Evolutionary conservation across 2,329 filamentous ascomycete genomes (phyloP).

Genomic region (Diplodia intermedia): DNA sequence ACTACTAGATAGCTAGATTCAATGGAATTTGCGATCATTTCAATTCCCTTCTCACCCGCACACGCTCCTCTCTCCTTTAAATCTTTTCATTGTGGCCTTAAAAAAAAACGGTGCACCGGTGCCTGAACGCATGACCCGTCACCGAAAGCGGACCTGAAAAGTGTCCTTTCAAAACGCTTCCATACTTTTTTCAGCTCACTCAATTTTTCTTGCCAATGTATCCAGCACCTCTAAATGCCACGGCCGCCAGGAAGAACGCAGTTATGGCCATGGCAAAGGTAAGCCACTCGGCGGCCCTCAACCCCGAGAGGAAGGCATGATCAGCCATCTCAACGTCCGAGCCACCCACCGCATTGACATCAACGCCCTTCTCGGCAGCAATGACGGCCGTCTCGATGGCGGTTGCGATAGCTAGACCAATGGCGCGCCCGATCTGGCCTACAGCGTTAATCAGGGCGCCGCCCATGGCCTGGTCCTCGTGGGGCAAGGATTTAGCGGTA

Average conservation of each 20-base stretch:
- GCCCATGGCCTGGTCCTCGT: constrained; percentile 68
- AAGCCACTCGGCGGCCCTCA: constrained; percentile 32
- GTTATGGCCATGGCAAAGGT: constrained; percentile 16
- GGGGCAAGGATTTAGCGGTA: constrained; percentile 65
- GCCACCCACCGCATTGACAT: constrained; percentile 35
- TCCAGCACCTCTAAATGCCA: constrained; percentile 41
- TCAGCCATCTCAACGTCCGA: constrained; percentile 31
- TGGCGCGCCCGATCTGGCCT: constrained; percentile 67
- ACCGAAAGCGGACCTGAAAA: no score
- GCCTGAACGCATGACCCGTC: no score
- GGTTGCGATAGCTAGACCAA: constrained; percentile 68
- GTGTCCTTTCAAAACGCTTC: not conserved
- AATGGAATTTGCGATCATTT: no score
- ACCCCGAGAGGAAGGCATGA: constrained; percentile 41
- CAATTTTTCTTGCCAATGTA: constrained; percentile 37
- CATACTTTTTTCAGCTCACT: no score
- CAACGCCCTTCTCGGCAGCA: constrained; percentile 54
- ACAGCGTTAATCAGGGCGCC: constrained; percentile 70
- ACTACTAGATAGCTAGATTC: no score
- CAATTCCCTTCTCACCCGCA: no score
- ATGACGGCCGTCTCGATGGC: constrained; percentile 67
- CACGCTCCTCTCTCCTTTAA: no score
- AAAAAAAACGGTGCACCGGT: no score
- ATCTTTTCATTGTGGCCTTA: no score
- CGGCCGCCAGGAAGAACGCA: not conserved